These are phyloP conservation scores for Colletotrichum sidae DNA, from an alignment of 2,329 filamentous ascomycete genomes.

Conservation along the genomic window DNA sequence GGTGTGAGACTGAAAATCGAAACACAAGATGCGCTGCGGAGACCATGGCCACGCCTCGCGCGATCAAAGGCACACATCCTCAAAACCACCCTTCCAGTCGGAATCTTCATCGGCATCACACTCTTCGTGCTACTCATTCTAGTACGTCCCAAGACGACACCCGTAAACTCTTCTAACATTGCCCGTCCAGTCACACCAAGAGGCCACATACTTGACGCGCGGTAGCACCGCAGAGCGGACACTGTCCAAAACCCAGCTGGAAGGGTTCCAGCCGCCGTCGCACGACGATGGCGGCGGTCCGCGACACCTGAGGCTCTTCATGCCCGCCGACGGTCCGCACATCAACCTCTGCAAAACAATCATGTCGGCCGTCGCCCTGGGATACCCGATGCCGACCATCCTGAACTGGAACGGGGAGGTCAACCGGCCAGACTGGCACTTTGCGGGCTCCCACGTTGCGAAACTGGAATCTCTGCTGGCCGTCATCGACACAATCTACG, in stretches of 20 bases:
- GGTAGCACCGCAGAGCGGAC: neutral
- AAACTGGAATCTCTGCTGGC: conserved; percentile 50
- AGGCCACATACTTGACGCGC: neutral
- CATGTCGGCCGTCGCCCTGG: conserved; percentile 51
- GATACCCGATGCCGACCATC: conserved; percentile 51
- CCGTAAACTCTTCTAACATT: neutral
- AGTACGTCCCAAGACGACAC: neutral
- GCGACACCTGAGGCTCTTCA: conserved; percentile 50
- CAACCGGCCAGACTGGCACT: conserved; percentile 51
- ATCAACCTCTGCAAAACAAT: conserved; percentile 53
- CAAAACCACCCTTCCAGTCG: conserved; percentile 6
- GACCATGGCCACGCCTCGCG: neutral
- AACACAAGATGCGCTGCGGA: neutral
- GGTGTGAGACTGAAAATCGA: neutral
- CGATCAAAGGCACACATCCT: neutral
- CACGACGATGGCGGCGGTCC: conserved; percentile 23
- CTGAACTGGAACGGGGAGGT: conserved; percentile 53
- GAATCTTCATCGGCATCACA: conserved; percentile 1
- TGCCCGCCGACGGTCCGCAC: conserved; percentile 50
- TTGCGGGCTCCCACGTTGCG: conserved; percentile 52
- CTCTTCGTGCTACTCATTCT: neutral
- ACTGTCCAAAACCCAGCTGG: conserved; percentile 9
- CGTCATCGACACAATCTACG: conserved; percentile 45
- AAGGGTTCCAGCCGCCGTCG: neutral
- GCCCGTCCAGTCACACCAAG: neutral